Base-by-base conservation (phyloP, 2,329 filamentous ascomycete species). In the Capronia epimyces region DNA sequence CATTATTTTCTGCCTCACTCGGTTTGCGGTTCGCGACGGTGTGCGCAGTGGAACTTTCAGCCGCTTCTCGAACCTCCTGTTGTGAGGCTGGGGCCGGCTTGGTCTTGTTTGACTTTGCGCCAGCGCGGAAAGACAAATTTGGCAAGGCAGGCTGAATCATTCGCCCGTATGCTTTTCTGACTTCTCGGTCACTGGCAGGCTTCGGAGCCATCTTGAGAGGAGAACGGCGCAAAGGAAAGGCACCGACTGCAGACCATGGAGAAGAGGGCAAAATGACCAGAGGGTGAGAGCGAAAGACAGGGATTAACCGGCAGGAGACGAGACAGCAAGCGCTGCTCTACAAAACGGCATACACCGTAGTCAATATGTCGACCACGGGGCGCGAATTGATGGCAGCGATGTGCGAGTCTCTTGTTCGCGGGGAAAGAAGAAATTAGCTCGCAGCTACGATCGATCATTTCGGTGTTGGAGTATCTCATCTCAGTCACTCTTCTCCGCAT, bases 121-220 rank as follows among this genome's bases (percentile, higher is more conserved):
- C 22, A 8, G 31, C 41, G 9, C 49, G 36, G 22, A 49, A 21
- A 22, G 53, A 46, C 16, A 55, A 34, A 2, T 41, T 45, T 15
- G 52, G 52, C 18, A 55, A 31, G 3, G 53, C 53, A 16, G 53
- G 53, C 27, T 55, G 53, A 3, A 55, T 43, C 46, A 55, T 52
- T 34, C 49, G 53, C 37, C 15, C 24, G 10, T 40, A 34, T 12
- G 22, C 10, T 20, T 50, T 53, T 32, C 20, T 49, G 15, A 12
- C 6, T 10, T 29, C 7, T 36, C 29, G 45, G 39, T 47, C 39
- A 29, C n/a, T 41, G 10, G 27, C 15, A 21, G 46, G 34, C 44
- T 49, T 45, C 37, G 50, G 37, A 22, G 46, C 46, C 50, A 53
- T 54, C 7, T 8, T 50, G 51, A 41, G 20, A 25, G 43, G 37